These are phyloP conservation scores for Aspergillus asperescens DNA, from an alignment of 495 filamentous ascomycete genomes.

Conservation along the genomic window DNA sequence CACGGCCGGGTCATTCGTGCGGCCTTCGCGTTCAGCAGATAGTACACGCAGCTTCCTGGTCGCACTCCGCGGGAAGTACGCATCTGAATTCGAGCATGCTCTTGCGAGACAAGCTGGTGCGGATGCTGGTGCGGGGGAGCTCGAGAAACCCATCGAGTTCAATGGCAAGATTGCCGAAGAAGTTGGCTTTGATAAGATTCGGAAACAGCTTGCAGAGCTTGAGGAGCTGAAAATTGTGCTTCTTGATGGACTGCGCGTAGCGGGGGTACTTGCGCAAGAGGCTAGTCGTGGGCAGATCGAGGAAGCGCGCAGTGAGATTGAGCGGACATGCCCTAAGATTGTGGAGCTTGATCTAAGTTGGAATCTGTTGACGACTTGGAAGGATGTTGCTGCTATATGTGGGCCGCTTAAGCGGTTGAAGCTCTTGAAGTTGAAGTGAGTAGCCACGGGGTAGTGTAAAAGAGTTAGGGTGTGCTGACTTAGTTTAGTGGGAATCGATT, in stretches of 20 bases:
- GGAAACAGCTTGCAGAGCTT: slow-evolving; percentile 68
- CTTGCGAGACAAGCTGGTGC: slow-evolving; percentile 16
- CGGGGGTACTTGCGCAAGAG: slow-evolving; percentile 33
- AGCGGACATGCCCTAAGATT: slow-evolving; percentile 53
- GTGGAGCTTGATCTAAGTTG: slow-evolving; percentile 80
- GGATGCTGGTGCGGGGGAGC: slow-evolving; percentile 23
- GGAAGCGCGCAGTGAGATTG: slow-evolving; percentile 26
- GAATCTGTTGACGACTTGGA: slow-evolving; percentile 67
- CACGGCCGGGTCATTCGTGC: slow-evolving; percentile 79
- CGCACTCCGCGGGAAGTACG: slow-evolving; percentile 79
- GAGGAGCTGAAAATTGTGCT: slow-evolving; percentile 73
- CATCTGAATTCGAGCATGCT: slow-evolving; percentile 44
- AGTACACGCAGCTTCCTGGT: slow-evolving; percentile 65
- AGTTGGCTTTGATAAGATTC: slow-evolving; percentile 92
- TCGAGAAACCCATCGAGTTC: slow-evolving; percentile 55
- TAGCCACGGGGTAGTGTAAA: background rate
- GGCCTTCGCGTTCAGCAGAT: slow-evolving; percentile 67
- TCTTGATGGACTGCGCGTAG: slow-evolving; percentile 67
- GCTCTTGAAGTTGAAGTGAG: slow-evolving; percentile 66
- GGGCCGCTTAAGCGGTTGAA: slow-evolving; percentile 55
- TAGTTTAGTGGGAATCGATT: slow-evolving; percentile 73
- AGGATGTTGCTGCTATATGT: slow-evolving; percentile 65
- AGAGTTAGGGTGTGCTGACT: slow-evolving; percentile 11
- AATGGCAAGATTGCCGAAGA: slow-evolving; percentile 89
- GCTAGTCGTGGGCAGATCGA: slow-evolving; percentile 26